These are phyloP conservation scores for Ascoidea tarda DNA, from an alignment of 805 yeast species.

Conservation along the genomic window DNA sequence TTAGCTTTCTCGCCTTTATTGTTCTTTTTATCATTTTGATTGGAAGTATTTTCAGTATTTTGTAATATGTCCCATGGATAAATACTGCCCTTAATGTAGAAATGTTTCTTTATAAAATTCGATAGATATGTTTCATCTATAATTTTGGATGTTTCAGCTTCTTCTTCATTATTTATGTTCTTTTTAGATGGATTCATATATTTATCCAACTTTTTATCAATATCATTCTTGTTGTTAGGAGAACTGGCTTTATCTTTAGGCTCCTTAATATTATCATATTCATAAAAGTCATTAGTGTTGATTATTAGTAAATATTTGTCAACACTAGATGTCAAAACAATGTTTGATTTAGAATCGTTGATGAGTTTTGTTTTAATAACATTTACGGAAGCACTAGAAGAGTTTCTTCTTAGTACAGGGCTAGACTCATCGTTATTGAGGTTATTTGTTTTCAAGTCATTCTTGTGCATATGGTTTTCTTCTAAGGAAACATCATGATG, in stretches of 20 bases:
- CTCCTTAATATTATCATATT: conserved; percentile 7
- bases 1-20: background rate
- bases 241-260: background rate
- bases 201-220: conserved; percentile 7
- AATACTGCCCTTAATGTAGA: conserved; percentile 7
- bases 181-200: conserved; percentile 12
- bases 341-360: background rate
- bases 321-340: conserved; percentile 8
- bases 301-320: conserved; percentile 10
- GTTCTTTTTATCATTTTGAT: background rate
- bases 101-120: conserved; percentile 5
- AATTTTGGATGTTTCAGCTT: background rate
- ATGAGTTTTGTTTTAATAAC: background rate
- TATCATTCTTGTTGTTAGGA: conserved; percentile 4
- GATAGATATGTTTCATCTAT: background rate
- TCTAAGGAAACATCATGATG: background rate
- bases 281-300: conserved; percentile 9
- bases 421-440: background rate
- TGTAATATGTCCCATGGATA: conserved; percentile 11
- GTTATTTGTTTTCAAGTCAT: background rate
- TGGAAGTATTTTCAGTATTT: background rate
- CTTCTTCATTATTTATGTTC: conserved; percentile 9
- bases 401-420: background rate
- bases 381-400: background rate
- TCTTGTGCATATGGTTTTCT: conserved; percentile 2